These are phyloP conservation scores for Phytophthora uliginosa DNA, from an alignment of 352 stramenopile species.

Conservation along the genomic window DNA sequence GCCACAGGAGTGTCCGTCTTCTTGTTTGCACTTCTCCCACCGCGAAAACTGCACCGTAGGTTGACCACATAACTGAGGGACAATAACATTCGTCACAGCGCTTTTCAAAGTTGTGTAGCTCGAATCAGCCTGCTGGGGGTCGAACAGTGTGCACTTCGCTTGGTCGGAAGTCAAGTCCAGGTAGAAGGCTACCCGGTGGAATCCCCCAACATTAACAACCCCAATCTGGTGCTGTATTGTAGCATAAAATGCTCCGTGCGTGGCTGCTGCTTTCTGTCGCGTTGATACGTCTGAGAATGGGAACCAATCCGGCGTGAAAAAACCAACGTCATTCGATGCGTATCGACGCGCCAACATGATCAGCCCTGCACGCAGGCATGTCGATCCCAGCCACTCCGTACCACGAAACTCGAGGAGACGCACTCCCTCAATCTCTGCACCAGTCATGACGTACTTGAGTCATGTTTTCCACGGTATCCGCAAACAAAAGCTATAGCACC, in stretches of 20 bases:
- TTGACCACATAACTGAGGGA: not conserved
- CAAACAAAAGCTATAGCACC: not conserved
- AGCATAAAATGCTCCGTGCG: slow-evolving; percentile 4
- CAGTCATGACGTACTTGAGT: not conserved
- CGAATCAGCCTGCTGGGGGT: slow-evolving; percentile 2
- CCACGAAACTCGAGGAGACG: slow-evolving; percentile 11
- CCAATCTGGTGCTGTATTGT: not conserved
- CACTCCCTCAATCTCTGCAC: slow-evolving; percentile 16
- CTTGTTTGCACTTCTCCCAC: not conserved
- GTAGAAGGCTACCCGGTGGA: slow-evolving; percentile 18
- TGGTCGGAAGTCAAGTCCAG: not conserved
- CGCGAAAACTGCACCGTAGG: not conserved
- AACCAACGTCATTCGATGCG: not conserved
- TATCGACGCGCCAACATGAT: not conserved
- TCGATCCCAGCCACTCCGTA: slow-evolving; percentile 9
- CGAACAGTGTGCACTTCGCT: not conserved
- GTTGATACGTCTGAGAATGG: not conserved
- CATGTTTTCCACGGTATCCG: slow-evolving; percentile 8
- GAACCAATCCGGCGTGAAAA: slow-evolving; percentile 12
- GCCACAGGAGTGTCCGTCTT: no score
- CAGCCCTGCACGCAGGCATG: slow-evolving; percentile 4
- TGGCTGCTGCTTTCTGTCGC: not conserved
- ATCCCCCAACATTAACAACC: not conserved
- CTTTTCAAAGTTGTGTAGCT: not conserved
- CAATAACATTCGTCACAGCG: not conserved